phyloP scores from a whole-genome alignment of 1,139 yeast genomes.

The Pichia sp. region DNA sequence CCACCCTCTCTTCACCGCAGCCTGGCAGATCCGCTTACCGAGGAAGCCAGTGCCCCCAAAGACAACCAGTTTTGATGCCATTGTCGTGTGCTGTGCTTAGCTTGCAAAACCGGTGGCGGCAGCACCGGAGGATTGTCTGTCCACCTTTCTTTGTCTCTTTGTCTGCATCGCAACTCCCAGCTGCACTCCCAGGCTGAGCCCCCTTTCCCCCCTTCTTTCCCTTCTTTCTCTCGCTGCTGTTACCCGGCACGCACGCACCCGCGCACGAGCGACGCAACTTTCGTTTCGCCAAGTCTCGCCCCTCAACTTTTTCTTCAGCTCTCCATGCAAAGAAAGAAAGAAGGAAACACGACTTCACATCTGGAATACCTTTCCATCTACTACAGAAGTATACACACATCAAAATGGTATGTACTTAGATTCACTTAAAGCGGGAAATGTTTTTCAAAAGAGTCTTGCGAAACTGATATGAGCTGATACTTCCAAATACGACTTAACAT shows the following conservation, averaged over 20 bases:
- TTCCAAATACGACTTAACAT: too few relatives aligned
- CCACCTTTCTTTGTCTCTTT: too few relatives aligned
- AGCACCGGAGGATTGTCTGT: neutral
- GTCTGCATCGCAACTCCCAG: too few relatives aligned
- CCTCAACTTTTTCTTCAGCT: neutral
- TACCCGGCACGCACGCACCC: conserved; percentile 1
- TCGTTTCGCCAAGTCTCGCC: neutral
- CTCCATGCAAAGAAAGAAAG: neutral
- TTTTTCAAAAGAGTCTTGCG: too few relatives aligned
- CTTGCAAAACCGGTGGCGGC: neutral
- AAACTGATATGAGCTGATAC: too few relatives aligned
- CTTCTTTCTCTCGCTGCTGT: neutral
- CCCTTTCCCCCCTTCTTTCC: too few relatives aligned
- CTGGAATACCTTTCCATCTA: neutral
- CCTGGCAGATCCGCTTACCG: conserved; percentile 64
- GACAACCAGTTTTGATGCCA: conserved; percentile 40
- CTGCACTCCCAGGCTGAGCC: too few relatives aligned
- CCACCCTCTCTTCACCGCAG: conserved; percentile 57
- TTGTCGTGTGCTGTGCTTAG: neutral
- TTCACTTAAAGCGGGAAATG: too few relatives aligned
- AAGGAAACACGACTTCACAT: too few relatives aligned
- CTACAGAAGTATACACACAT: neutral
- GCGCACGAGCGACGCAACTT: conserved; percentile 1
- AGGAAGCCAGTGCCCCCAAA: conserved; percentile 87
- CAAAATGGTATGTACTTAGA: conserved; percentile 1